Evolutionary conservation across 192 early-diverging fungal genomes (phyloP).

Genomic region (Umbelopsis ramanniana): DNA sequence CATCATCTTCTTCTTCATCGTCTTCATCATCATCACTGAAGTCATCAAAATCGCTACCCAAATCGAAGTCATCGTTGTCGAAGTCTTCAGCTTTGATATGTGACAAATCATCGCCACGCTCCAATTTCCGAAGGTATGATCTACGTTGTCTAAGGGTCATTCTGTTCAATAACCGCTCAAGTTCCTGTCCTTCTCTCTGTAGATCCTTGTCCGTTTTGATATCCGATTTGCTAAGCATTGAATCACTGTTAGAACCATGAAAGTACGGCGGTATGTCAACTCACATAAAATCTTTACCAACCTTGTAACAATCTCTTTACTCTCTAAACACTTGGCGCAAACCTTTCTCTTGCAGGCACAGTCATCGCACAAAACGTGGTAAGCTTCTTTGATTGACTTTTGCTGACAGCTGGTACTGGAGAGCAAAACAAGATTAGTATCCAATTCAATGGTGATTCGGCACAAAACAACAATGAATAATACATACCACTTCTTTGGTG

Average conservation of each 20-base stretch:
- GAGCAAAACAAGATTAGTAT: background rate
- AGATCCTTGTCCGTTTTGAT: conserved; percentile 69
- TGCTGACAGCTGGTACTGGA: conserved; percentile 64
- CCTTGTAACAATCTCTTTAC: conserved; percentile 62
- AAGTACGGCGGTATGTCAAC: background rate
- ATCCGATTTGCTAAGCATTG: conserved; percentile 41
- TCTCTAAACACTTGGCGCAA: conserved; percentile 91
- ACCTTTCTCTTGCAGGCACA: conserved; percentile 83
- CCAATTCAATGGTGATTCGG: background rate
- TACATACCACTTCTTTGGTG: conserved; percentile 83
- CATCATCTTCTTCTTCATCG: conserved; percentile 46
- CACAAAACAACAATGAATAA: conserved; percentile 23
- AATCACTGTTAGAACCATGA: background rate
- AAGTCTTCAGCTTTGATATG: conserved; percentile 51
- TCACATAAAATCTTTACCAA: conserved; percentile 15
- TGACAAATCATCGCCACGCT: conserved; percentile 74
- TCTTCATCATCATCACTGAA: conserved; percentile 62
- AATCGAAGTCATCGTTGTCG: conserved; percentile 47
- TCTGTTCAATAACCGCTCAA: conserved; percentile 65
- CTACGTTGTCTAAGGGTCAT: conserved; percentile 87
- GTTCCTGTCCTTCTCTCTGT: conserved; percentile 73
- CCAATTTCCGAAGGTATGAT: conserved; percentile 79
- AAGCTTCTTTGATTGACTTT: conserved; percentile 89
- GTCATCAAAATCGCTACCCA: conserved; percentile 52
- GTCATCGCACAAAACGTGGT: conserved; percentile 90